Conservation (phyloP, 305 asterid genomes). For the Fraxinus platypoda region DNA sequence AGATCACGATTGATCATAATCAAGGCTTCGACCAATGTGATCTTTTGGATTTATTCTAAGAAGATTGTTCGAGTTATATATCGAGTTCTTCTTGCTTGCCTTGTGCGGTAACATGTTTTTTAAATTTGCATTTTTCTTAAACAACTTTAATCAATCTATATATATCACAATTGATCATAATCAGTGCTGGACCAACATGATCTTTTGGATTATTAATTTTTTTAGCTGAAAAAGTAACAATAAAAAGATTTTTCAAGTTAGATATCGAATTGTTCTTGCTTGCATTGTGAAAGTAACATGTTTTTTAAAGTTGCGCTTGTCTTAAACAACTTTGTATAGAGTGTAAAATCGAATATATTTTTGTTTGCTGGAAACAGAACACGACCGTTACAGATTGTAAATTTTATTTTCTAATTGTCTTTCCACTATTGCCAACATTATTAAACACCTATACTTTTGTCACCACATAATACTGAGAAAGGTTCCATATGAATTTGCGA, state of each 20-base stretch:
- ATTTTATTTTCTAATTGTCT: not conserved
- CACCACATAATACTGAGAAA: too few species aligned
- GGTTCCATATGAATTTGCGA: too few species aligned
- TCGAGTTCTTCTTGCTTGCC: too few species aligned
- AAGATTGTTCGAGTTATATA: too few species aligned
- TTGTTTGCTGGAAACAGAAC: not conserved
- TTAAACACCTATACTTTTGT: too few species aligned
- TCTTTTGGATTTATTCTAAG: too few species aligned
- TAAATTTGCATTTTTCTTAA: too few species aligned
- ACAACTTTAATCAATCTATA: too few species aligned
- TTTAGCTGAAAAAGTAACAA: not conserved
- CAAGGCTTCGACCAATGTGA: not conserved
- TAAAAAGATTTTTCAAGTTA: not conserved
- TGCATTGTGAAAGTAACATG: not conserved
- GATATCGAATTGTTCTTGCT: not conserved
- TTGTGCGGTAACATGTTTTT: too few species aligned
- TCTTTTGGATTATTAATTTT: too few species aligned
- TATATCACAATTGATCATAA: too few species aligned
- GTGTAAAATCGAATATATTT: not conserved
- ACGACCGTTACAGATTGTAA: not conserved
- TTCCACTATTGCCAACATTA: not conserved
- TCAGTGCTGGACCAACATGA: too few species aligned
- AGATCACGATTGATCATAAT: not conserved
- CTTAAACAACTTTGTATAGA: not conserved
- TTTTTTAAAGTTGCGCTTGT: not conserved